Evolutionary conservation across 306 rosid species (phyloP), one percentile per base, ranked within the genome.

Genomic region (Sphenostylis stenocarpa): DNA sequence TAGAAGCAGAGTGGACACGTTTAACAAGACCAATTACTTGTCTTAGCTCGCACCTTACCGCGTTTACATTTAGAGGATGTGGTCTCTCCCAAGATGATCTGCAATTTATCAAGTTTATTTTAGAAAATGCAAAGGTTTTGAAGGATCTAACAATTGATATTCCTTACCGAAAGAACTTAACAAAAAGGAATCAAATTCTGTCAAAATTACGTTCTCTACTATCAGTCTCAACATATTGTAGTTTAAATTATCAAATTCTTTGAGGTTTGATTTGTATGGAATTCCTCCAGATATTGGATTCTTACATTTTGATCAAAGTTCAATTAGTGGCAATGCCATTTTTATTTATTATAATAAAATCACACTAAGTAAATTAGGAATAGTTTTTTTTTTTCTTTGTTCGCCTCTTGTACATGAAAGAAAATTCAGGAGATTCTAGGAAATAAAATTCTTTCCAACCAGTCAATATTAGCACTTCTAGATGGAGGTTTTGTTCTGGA

Each of bases 21-120:
- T 23, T 33, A 21, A n/a, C 14, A 26, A 29, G 26, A 72, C 2
- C 0, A 5, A 51, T 41, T 64, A 38, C 1, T 9, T 72, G 78
- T 65, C 60, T 63, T 14, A 52, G 28, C 29, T 72, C 68, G 19
- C 55, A 39, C 39, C 69, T 80, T 29, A 72, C 58, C 2, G 5
- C 0, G 34, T 63, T 63, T 41, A 63, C 6, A 13, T 72, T 72
- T 1, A 8, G 0, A 4, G 12, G 20, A 26, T 72, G 7, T 29
- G 5, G 4, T 38, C 68, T 41, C n/a, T 26, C 57, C 0, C 0
- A 7, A 0, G 9, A 17, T 0, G 69, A 52, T 48, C 3, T 72
- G 0, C 5, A 31, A 16, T 11, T 63, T 26, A 17, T 11, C 26
- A 12, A 15, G 1, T 80, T 70, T 72, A 72, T 80, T 72, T 7